phyloP scores from a whole-genome alignment of 2,329 filamentous ascomycete genomes.

The Fusarium sp. region DNA sequence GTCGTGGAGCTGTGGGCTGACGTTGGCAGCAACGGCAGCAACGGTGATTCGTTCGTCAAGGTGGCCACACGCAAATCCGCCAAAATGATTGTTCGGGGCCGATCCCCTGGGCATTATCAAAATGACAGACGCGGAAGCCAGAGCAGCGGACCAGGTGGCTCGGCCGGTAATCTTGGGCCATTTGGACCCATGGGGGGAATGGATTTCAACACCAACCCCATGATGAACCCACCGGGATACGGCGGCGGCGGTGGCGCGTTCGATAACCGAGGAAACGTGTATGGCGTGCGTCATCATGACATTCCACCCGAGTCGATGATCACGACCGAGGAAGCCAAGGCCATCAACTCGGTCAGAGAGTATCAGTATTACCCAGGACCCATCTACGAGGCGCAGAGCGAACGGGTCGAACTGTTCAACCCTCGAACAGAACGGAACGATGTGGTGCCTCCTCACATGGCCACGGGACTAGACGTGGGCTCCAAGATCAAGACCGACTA shows the following conservation, averaged over 20 bases:
- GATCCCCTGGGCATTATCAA: slow-evolving; percentile 85
- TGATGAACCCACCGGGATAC: slow-evolving; percentile 52
- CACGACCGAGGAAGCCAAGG: slow-evolving; percentile 63
- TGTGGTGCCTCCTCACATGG: slow-evolving; percentile 49
- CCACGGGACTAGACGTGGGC: slow-evolving; percentile 45
- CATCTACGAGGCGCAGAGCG: slow-evolving; percentile 62
- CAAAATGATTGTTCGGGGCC: slow-evolving; percentile 88
- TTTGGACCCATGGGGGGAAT: slow-evolving; percentile 44
- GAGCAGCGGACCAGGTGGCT: slow-evolving; percentile 75
- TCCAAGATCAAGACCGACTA: slow-evolving; percentile 64
- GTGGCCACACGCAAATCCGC: slow-evolving; percentile 79
- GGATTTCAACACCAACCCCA: slow-evolving; percentile 47
- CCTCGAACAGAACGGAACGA: slow-evolving; percentile 52
- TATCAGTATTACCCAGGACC: slow-evolving; percentile 67
- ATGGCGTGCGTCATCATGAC: slow-evolving; percentile 62
- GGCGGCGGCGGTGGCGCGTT: slow-evolving; percentile 38
- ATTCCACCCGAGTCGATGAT: slow-evolving; percentile 65
- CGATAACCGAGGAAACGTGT: slow-evolving; percentile 49
- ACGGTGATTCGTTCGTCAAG: slow-evolving; percentile 71
- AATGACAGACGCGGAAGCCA: slow-evolving; percentile 76
- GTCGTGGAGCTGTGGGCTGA: slow-evolving; percentile 86
- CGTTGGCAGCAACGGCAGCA: slow-evolving; percentile 60
- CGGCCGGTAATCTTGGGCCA: slow-evolving; percentile 70
- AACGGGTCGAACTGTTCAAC: slow-evolving; percentile 65
- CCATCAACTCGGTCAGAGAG: slow-evolving; percentile 60